Conservation (phyloP, 75 land plant genomes). For the Picea sitchensis region DNA sequence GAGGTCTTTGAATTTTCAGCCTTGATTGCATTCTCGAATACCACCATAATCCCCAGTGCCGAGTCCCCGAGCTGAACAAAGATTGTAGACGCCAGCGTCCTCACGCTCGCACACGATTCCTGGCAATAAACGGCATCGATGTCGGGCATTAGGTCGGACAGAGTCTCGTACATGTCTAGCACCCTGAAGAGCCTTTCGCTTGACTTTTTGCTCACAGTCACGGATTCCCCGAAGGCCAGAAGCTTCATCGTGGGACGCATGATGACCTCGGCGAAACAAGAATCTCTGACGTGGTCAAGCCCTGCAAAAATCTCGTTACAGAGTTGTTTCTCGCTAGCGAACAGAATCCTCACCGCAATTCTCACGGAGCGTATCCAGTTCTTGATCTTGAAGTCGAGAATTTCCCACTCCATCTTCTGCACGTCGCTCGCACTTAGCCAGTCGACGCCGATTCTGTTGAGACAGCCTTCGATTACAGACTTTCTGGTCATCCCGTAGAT, state of each 20-base stretch:
- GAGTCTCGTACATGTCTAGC: slow-evolving; percentile 54
- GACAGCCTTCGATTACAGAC: slow-evolving; percentile 23
- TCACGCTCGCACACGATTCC: slow-evolving; percentile 34
- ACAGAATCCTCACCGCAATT: slow-evolving; percentile 30
- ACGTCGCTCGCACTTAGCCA: slow-evolving; percentile 20
- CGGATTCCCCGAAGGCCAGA: slow-evolving; percentile 32
- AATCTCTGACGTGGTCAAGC: slow-evolving; percentile 16
- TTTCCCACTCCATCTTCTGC: slow-evolving; percentile 38
- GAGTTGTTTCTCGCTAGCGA: slow-evolving; percentile 40
- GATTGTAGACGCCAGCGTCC: slow-evolving; percentile 11
- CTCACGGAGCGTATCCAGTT: slow-evolving; percentile 38
- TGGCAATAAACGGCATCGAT: slow-evolving; percentile 45
- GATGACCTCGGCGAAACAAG: slow-evolving; percentile 36
- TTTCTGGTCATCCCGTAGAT: slow-evolving; percentile 22
- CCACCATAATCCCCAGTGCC: slow-evolving; percentile 10
- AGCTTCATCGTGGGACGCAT: slow-evolving; percentile 28
- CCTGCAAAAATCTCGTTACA: slow-evolving; percentile 46
- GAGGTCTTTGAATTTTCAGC: slow-evolving; percentile 14
- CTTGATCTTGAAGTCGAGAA: slow-evolving; percentile 31
- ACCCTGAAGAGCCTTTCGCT: slow-evolving; percentile 50
- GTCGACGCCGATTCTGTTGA: slow-evolving; percentile 29
- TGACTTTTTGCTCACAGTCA: slow-evolving; percentile 31
- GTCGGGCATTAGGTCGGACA: slow-evolving; percentile 44
- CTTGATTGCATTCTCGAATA: slow-evolving; percentile 17
- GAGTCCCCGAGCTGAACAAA: slow-evolving; percentile 18